Base-by-base conservation (phyloP, 768 basidiomycete species). In the Ephemerocybe angulata region DNA sequence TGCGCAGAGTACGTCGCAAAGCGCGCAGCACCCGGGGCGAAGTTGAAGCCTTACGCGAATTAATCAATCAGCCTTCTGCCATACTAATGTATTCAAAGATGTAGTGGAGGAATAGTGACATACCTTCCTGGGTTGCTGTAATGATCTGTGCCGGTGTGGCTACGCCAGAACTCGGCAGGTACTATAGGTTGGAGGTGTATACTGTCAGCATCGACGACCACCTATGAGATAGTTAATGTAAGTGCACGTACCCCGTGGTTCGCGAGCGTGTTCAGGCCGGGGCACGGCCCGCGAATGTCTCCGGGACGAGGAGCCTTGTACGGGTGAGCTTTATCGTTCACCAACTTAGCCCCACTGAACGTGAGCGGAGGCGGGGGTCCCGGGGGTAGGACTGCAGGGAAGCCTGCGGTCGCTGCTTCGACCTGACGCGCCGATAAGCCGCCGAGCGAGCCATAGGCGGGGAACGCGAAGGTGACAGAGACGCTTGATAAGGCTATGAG, bases 401-500 rank as follows among this genome's bases (percentile, higher is more conserved):
- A 54, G 25, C 31, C 27, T 6, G 52, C 54, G 12, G 58, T 25
- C 6, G 56, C 31, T 19, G 24, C 47, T 17, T 62, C 63, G 43
- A 66, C 37, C 40, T 63, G 58, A 17, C 58, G 56, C 21, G 55
- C 54, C 17, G 61, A 53, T n/a, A 68, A 55, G 10, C 67, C 67
- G 19, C 61, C 65, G 24, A 68, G 58, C 10, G 65, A 65, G 24
- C 51, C 52, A 50, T 68, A 64, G 3, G 58, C 28, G 12, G 67
- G 65, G 42, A 66, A 68, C 4, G 62, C 65, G 2, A 27, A 19
- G n/a, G 50, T 28, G 3, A 50, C 4, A 7, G 57, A 46, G 41
- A 46, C 7, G 22, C 13, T 10, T 12, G 21, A 6, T n/a, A 46
- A 19, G 5, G 38, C n/a, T 19, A 19, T n/a, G n/a, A n/a, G n/a